A percentile compares a stretch with the other conserved stretches of the same genome.
These are phyloP conservation scores for Ogataea henricii DNA, from an alignment of 805 yeast species.

Conservation along the genomic window DNA sequence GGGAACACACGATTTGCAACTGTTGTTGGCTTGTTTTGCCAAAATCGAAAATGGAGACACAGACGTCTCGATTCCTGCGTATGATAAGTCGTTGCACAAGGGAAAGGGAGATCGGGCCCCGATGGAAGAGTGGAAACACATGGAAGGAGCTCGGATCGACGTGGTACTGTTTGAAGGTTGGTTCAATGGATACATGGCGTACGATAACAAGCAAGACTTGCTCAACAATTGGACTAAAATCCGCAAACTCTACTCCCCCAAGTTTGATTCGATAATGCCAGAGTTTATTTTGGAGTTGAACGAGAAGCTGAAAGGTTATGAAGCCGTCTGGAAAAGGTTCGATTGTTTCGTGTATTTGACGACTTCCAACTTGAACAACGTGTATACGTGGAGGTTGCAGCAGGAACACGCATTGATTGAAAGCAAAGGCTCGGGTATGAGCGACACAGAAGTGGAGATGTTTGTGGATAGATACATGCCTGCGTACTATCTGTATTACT, in stretches of 20 bases:
- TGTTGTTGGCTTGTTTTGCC: conserved; percentile 42
- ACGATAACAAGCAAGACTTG: conserved; percentile 35
- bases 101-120: conserved; percentile 82
- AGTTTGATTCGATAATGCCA: conserved; percentile 19
- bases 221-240: conserved; percentile 30
- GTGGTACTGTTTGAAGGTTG: conserved; percentile 88
- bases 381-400: conserved; percentile 77
- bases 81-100: conserved; percentile 69
- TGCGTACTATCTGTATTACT: conserved; percentile 69
- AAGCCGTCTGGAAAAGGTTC: conserved; percentile 55
- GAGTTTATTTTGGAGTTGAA: conserved; percentile 47
- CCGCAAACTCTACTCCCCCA: conserved; percentile 18
- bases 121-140: conserved; percentile 39
- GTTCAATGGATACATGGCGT: conserved; percentile 76
- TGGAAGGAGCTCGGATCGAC: conserved; percentile 45
- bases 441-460: conserved; percentile 60
- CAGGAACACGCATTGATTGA: conserved; percentile 66
- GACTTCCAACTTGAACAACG: conserved; percentile 60
- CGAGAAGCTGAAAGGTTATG: conserved; percentile 50
- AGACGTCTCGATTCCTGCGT: conserved; percentile 54
- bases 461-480: conserved; percentile 91
- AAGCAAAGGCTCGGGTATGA: conserved; percentile 73
- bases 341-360: conserved; percentile 62
- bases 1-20: conserved; percentile 81
- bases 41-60: conserved; percentile 30